Evolutionary conservation across 768 basidiomycete genomes (phyloP).

Genomic region (Mycena metata): DNA sequence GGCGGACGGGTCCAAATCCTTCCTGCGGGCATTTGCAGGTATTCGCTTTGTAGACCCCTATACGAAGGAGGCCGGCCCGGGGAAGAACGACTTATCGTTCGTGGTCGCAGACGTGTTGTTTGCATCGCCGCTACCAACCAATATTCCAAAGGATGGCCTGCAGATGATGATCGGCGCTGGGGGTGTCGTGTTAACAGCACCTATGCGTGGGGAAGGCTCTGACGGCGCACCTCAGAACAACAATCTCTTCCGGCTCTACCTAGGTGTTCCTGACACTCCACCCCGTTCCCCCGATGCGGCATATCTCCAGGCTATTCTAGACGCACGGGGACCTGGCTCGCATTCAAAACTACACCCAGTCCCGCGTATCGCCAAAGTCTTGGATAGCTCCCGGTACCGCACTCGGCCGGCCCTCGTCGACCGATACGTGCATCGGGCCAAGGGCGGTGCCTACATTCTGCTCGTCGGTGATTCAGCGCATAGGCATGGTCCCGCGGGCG

Average conservation of each 20-base stretch:
- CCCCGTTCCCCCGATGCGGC: constrained; percentile 17
- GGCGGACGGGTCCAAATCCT: constrained; percentile 55
- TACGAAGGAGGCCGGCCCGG: constrained; percentile 17
- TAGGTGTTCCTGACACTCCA: constrained; percentile 27
- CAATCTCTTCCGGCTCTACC: too few relatives aligned
- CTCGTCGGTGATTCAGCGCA: too few relatives aligned
- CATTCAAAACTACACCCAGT: constrained; percentile 6
- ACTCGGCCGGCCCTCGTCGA: constrained; percentile 55
- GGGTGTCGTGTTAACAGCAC: too few relatives aligned
- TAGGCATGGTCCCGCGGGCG: too few relatives aligned
- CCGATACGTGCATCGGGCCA: constrained; percentile 28
- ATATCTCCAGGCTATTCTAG: constrained; percentile 30
- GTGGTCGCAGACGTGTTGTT: too few relatives aligned
- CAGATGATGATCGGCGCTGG: too few relatives aligned
- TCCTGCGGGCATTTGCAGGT: constrained; percentile 44
- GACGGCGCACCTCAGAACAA: too few relatives aligned
- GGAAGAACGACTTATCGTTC: constrained; percentile 18
- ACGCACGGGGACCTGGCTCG: constrained; percentile 30
- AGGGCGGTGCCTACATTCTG: constrained; percentile 24
- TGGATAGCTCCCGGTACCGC: constrained; percentile 56
- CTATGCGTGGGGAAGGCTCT: too few relatives aligned
- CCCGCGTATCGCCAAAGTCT: constrained; percentile 37
- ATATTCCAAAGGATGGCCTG: too few relatives aligned
- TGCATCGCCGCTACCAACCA: too few relatives aligned
- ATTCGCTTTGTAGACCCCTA: constrained; percentile 21